Conservation (phyloP, 768 basidiomycete genomes). For the Crepidotus variabilis region DNA sequence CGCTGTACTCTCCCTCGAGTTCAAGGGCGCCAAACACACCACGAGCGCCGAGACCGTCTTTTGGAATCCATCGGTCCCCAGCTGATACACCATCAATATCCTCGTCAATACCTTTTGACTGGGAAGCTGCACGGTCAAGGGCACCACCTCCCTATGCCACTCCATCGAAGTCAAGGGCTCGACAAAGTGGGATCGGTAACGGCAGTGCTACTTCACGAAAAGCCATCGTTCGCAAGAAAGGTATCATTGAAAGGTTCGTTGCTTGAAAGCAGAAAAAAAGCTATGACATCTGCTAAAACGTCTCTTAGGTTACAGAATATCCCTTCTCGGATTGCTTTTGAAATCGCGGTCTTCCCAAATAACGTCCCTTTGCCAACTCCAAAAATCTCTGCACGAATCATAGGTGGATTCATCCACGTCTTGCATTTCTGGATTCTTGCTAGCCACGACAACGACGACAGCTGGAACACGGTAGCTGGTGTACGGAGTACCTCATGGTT, state of each 20-base stretch:
- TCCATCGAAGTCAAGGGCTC: slow-evolving; percentile 42
- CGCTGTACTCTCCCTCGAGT: slow-evolving; percentile 14
- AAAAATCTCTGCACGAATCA: slow-evolving; percentile 59
- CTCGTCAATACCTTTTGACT: slow-evolving; percentile 77
- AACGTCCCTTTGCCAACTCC: slow-evolving; percentile 72
- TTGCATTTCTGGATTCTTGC: slow-evolving; percentile 60
- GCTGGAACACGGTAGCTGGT: slow-evolving; percentile 77
- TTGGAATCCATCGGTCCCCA: slow-evolving; percentile 56
- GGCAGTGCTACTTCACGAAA: slow-evolving; percentile 37
- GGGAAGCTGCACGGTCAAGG: slow-evolving; percentile 75
- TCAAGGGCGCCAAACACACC: slow-evolving; percentile 17
- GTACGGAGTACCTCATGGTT: slow-evolving; percentile 69
- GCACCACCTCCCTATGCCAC: slow-evolving; percentile 72
- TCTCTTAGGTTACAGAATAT: slow-evolving; percentile 52
- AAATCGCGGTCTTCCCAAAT: slow-evolving; percentile 79
- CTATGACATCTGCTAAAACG: no score
- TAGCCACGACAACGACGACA: slow-evolving; percentile 64
- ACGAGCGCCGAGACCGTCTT: slow-evolving; percentile 38
- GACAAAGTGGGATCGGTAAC: slow-evolving; percentile 32
- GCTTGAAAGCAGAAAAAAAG: no score
- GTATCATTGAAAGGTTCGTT: slow-evolving; percentile 56
- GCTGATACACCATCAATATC: slow-evolving; percentile 70
- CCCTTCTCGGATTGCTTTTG: slow-evolving; percentile 71
- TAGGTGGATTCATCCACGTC: slow-evolving; percentile 64
- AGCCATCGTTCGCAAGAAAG: slow-evolving; percentile 60